Conservation (phyloP, 208 protist species). For the Wallacemonas sp. region DNA sequence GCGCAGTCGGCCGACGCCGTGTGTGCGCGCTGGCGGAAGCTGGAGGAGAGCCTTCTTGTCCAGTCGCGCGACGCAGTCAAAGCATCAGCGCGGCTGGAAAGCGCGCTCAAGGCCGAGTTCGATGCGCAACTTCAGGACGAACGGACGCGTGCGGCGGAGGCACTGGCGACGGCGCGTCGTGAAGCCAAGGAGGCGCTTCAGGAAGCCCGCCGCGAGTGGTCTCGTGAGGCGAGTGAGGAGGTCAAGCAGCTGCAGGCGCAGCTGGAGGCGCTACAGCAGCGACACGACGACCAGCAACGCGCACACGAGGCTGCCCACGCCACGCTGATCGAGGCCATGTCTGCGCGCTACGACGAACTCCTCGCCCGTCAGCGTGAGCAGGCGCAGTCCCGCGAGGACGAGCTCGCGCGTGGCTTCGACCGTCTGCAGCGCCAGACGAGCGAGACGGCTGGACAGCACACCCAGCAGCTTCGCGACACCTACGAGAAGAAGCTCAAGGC, state of each 20-base stretch:
- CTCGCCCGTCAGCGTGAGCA: constrained; percentile 15
- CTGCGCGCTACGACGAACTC: constrained; percentile 23
- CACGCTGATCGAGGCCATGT: constrained; percentile 15
- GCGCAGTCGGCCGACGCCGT: neutral
- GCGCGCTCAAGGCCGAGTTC: constrained; percentile 11
- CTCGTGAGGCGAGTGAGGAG: constrained; percentile 13
- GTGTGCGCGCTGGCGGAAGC: constrained; percentile 9
- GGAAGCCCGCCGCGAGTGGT: neutral
- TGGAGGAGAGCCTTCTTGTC: constrained; percentile 16
- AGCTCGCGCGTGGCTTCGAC: neutral
- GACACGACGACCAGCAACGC: constrained; percentile 16
- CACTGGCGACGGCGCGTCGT: constrained; percentile 8
- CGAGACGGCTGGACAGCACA: constrained; percentile 2
- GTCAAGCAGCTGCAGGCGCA: constrained; percentile 1
- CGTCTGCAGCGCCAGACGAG: constrained; percentile 6
- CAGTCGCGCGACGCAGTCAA: constrained; percentile 17
- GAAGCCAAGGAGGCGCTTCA: neutral
- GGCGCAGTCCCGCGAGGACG: constrained; percentile 5
- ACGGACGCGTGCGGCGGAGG: constrained; percentile 12
- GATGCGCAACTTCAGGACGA: constrained; percentile 19
- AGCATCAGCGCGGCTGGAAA: constrained; percentile 18
- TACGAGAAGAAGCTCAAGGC: constrained; percentile 15
- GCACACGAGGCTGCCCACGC: constrained; percentile 2
- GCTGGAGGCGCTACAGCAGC: constrained; percentile 5
- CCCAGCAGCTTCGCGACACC: constrained; percentile 10